Evolutionary conservation across 2,329 filamentous ascomycete species (phyloP), one percentile per base, ranked within the genome.

Genomic region (Beauveria scarabaeidicola): DNA sequence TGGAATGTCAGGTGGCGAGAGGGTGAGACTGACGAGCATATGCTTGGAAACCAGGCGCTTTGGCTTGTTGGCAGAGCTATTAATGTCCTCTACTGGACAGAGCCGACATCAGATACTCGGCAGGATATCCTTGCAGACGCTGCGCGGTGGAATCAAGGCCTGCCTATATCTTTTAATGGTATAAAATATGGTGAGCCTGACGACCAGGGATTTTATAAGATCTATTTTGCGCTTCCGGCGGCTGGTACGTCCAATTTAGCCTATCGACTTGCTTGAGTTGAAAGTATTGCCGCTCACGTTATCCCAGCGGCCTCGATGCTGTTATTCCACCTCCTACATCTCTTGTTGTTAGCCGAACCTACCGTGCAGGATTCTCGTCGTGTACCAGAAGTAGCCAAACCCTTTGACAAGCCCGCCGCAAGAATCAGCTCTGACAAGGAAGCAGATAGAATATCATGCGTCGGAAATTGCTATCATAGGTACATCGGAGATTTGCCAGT

Each of bases 1-100:
- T 59, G 58, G 58, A 59, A 54, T 4, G 48, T 54, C 11, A 41
- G 9, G 9, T 61, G 55, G 60, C 29, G 32, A n/a, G 48, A 59
- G 17, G 36, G 21, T 0, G 50, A 47, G 11, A 44, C 32, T 9
- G 38, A 48, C n/a, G 58, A 59, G 41, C 36, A 44, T 19, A 40
- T 48, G 17, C 32, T 59, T 2, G 58, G 48, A 7, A 52, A 59
- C 32, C 58, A 59, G 19, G 19, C 50, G 3, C 51, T 59, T 11
- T 59, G 58, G 58, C 50, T 59, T 38, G 38, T 54, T 29, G 58
- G 58, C 25, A 46, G 50, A 27, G 40, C 58, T 9, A 47, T 59
- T 27, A 41, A 59, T 27, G n/a, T 52, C 17, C 19, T 59, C 15
- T 59, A 52, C 23, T 21, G 58, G 23, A n/a, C 15, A 48, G 41